Conservation (phyloP, 495 filamentous ascomycete genomes). For the Daldinia loculata region DNA sequence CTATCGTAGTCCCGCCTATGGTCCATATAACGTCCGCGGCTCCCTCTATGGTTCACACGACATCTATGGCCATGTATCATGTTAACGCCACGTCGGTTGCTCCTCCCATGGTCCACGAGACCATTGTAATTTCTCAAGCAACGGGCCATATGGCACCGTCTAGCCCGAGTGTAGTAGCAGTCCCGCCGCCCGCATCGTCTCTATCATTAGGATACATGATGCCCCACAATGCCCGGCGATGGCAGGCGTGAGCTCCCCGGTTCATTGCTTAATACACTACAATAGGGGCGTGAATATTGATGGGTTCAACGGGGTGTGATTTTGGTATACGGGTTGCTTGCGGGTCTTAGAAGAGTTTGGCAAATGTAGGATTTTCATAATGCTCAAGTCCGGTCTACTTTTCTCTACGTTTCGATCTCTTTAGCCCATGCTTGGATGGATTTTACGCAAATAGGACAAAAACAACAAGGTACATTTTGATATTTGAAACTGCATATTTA, state of each 20-base stretch:
- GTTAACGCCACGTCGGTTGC: background rate
- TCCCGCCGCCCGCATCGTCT: slow-evolving; percentile 21
- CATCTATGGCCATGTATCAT: background rate
- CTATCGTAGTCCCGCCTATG: slow-evolving; percentile 5
- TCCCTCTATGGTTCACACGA: background rate
- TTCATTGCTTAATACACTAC: background rate
- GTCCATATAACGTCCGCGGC: background rate
- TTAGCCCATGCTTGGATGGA: slow-evolving; percentile 4
- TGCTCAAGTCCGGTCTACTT: slow-evolving; percentile 21
- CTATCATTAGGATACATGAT: slow-evolving; percentile 31
- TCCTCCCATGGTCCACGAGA: background rate
- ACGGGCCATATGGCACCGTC: background rate
- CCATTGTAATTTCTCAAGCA: background rate
- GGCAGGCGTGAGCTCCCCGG: slow-evolving; percentile 27
- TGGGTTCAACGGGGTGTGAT: slow-evolving; percentile 14
- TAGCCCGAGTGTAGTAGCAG: background rate
- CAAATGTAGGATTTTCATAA: slow-evolving; percentile 31
- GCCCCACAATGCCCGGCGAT: slow-evolving; percentile 19
- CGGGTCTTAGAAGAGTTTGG: slow-evolving; percentile 2
- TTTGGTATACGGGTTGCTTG: slow-evolving; percentile 20
- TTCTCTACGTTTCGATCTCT: slow-evolving; percentile 10
- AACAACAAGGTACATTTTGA: slow-evolving; percentile 2
- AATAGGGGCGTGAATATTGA: background rate
- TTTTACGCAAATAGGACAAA: slow-evolving; percentile 8
- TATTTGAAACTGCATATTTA: background rate